A percentile compares a stretch with the other conserved stretches of the same genome.
Conservation (phyloP, 345 rosid genomes). For the Arabidopsis suecica region DNA sequence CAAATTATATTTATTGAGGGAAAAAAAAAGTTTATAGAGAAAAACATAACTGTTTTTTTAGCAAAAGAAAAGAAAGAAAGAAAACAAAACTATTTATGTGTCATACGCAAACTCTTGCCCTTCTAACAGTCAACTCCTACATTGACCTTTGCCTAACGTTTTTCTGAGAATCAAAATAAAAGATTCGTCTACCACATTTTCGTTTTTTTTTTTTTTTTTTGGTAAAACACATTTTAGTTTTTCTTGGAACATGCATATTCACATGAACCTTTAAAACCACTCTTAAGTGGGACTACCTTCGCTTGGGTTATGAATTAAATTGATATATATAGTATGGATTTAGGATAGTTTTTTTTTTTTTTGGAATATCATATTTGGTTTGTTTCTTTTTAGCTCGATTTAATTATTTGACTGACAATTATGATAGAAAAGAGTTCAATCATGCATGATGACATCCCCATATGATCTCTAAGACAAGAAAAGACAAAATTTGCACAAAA, state of each 20-base stretch:
- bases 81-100: too few relatives aligned
- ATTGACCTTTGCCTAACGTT: not conserved
- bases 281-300: not conserved
- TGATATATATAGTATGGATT: not conserved
- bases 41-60: too few relatives aligned
- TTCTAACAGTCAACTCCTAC: not conserved
- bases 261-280: not conserved
- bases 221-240: not conserved
- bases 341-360: too few relatives aligned
- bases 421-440: constrained; percentile 34
- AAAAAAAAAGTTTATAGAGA: too few relatives aligned
- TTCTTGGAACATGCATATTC: not conserved
- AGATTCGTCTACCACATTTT: not conserved
- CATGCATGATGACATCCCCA: constrained; percentile 41
- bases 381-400: not conserved
- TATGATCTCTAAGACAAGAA: constrained; percentile 38
- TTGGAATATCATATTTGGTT: not conserved
- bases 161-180: not conserved
- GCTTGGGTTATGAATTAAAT: not conserved
- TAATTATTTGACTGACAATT: constrained; percentile 29
- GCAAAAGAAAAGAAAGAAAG: too few relatives aligned
- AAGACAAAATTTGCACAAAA: constrained; percentile 45
- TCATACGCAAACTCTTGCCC: not conserved
- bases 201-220: too few relatives aligned
- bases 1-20: too few relatives aligned